Conservation (phyloP, 2,329 filamentous ascomycete species). For the Mycocentrospora acerina region DNA sequence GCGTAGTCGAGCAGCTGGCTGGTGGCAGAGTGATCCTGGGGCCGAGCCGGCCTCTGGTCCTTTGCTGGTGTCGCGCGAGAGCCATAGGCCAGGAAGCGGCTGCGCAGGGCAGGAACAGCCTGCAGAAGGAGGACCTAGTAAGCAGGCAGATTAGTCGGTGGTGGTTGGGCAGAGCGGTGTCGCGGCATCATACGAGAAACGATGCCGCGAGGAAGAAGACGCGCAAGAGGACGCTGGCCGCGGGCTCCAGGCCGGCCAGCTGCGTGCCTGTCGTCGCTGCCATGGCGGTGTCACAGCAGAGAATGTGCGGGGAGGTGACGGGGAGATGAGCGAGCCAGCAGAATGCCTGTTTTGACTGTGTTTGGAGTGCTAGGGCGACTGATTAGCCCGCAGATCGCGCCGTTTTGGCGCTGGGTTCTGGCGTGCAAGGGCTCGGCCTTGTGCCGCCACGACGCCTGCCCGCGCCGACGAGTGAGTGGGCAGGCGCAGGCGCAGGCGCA, state of each 20-base stretch:
- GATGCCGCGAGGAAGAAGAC: constrained; percentile 42
- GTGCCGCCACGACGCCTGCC: too few species aligned
- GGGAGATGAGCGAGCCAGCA: constrained; percentile 1
- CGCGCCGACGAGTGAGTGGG: background rate
- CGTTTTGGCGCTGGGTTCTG: constrained; percentile 9
- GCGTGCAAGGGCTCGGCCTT: background rate
- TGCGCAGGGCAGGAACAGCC: constrained; percentile 52
- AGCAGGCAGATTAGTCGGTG: constrained; percentile 30
- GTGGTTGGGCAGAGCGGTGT: constrained; percentile 23
- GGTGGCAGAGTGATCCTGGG: constrained; percentile 11
- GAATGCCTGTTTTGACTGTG: background rate
- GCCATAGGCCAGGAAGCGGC: constrained; percentile 63
- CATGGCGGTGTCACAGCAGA: constrained; percentile 1
- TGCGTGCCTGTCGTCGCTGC: constrained; percentile 3
- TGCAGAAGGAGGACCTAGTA: constrained; percentile 54
- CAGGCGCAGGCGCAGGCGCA: background rate
- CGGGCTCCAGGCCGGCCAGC: constrained; percentile 13
- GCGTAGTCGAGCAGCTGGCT: constrained; percentile 50
- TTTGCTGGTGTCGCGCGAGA: constrained; percentile 47
- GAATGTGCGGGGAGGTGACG: background rate
- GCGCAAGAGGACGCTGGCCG: constrained; percentile 34
- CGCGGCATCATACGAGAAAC: constrained; percentile 38
- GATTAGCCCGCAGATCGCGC: constrained; percentile 18
- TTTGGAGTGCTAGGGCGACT: constrained; percentile 3
- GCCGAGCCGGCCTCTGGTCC: constrained; percentile 2